Percentiles rank a stretch among this genome's conserved stretches.
phyloP scores from a whole-genome alignment of 1,139 yeast species.

The Geotrichum bryndzae region DNA sequence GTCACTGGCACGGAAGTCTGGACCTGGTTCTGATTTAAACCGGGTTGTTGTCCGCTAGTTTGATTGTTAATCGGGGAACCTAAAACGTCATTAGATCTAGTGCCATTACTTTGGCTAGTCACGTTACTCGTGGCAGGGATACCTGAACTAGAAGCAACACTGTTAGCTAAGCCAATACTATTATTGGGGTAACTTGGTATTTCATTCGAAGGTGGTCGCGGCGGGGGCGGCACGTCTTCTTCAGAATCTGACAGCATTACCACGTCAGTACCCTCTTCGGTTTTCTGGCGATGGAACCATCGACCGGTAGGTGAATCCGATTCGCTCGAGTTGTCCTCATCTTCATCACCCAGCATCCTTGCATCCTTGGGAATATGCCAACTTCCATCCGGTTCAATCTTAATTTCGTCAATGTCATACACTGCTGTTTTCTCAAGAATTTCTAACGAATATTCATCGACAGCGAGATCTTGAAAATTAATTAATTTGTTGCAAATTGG shows the following conservation, averaged over 20 bases:
- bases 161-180: neutral
- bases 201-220: neutral
- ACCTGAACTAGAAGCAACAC: neutral
- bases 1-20: neutral
- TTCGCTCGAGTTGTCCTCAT: slow-evolving; percentile 19
- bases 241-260: slow-evolving; percentile 13
- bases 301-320: neutral
- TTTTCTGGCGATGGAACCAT: neutral
- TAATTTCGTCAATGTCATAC: slow-evolving; percentile 32
- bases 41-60: neutral
- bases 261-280: slow-evolving; percentile 32
- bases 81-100: neutral
- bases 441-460: slow-evolving; percentile 34
- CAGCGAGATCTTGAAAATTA: slow-evolving; percentile 31
- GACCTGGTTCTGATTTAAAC: neutral
- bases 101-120: neutral
- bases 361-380: slow-evolving; percentile 30
- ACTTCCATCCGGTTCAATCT: slow-evolving; percentile 35
- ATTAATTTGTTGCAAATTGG: slow-evolving; percentile 38
- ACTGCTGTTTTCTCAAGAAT: slow-evolving; percentile 12
- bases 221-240: slow-evolving; percentile 7
- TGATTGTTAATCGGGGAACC: neutral
- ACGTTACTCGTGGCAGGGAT: neutral
- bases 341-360: slow-evolving; percentile 15
- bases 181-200: neutral